Conservation (phyloP, 2,329 filamentous ascomycete species). For the Metarhizium brunneum region DNA sequence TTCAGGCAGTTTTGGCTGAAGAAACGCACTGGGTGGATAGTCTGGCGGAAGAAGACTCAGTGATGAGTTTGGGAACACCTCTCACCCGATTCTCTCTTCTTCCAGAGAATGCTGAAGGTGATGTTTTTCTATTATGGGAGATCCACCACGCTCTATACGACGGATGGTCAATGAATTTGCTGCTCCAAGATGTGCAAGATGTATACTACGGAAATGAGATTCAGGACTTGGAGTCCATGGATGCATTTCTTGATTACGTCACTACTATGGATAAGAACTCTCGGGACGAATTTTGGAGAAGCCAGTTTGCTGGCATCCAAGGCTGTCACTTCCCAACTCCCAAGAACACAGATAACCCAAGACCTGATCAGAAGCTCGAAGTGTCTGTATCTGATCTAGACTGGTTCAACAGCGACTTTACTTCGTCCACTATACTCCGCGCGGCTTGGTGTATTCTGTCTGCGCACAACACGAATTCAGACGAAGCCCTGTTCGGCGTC, state of each 20-base stretch:
- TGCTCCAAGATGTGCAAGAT: constrained; percentile 9
- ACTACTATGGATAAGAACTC: constrained; percentile 16
- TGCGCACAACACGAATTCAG: constrained; percentile 22
- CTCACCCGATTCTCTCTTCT: constrained; percentile 7
- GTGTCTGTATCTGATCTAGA: constrained; percentile 1
- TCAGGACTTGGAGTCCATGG: constrained; percentile 15
- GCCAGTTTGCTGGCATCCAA: constrained; percentile 21
- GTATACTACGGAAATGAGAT: constrained; percentile 7
- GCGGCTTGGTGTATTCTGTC: constrained; percentile 24
- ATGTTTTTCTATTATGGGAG: constrained; percentile 7
- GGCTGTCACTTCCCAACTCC: constrained; percentile 5
- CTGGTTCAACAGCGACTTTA: constrained; percentile 10
- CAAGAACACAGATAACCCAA: constrained; percentile 1
- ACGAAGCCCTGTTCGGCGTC: constrained; percentile 20
- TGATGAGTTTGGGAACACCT: constrained; percentile 10
- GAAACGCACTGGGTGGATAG: constrained; percentile 1
- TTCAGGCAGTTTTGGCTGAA: constrained; percentile 7
- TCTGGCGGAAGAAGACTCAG: not conserved
- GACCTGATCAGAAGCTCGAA: constrained; percentile 2
- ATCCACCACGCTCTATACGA: constrained; percentile 38
- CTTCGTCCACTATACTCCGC: constrained; percentile 13
- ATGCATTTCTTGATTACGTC: constrained; percentile 32
- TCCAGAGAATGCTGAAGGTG: not conserved
- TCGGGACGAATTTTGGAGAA: constrained; percentile 29
- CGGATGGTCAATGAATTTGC: constrained; percentile 38